Base-by-base conservation (phyloP, 257 asterid genomes). In the Solanum sparsipilum region DNA sequence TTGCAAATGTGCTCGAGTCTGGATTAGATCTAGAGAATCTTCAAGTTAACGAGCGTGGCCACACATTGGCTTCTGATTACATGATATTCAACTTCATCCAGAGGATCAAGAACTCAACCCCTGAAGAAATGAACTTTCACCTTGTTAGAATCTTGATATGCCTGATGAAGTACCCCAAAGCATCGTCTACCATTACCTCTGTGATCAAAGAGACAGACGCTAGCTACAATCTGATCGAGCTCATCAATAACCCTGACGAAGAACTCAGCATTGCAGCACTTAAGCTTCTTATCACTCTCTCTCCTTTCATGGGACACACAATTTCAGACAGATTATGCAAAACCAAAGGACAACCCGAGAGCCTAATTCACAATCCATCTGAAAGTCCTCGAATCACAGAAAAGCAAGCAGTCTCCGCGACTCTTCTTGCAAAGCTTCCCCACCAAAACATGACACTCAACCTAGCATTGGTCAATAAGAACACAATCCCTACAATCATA, bases 291-390 rank as follows among this genome's bases (percentile, higher is more conserved):
- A 91, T 89, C 46, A 52, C 91, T 4, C 93, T 96, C 6, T 85
- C 98, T 35, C 87, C 92, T 83, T 93, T 88, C 91, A 96, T 96
- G 93, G 98, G 98, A 25, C 98, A 96, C 91, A 93, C 98, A 18
- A 82, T 96, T 83, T 90, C 93, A 39, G 97, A 95, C 87, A 91
- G 92, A 68, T 88, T 96, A 36, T 95, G 98, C 90, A 94, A 90
- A 86, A 96, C 94, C 27, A 89, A 87, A 90, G 98, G 98, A 9
- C 95, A 92, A 82, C 97, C 96, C 1, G 91, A 92, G 90, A 91
- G 91, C 88, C 93, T 96, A 72, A 93, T 96, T 88, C 90, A 84
- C 76, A 84, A 86, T 71, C 93, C 93, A 41, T 75, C 88, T 4
- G 94, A 90, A 88, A 89, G 88, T 87, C 82, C 91, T 48, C 88